Conservation (phyloP, 2,329 filamentous ascomycete genomes). For the Fragosphaeria purpurea region DNA sequence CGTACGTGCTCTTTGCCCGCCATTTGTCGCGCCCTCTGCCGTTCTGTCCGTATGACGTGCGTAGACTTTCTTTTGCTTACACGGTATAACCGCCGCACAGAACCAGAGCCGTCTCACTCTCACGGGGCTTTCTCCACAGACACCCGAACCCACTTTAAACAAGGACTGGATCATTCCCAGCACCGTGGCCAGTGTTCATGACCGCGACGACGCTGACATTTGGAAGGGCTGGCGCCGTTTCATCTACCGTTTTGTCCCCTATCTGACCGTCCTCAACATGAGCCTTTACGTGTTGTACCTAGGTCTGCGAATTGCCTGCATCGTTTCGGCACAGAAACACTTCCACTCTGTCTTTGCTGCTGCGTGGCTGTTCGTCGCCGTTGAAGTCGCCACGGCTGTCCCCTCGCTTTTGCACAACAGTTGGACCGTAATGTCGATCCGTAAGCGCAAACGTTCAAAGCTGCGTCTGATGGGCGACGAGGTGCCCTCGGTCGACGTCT, state of each 20-base stretch:
- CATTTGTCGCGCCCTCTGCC: too few relatives aligned
- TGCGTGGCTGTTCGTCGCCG: constrained; percentile 36
- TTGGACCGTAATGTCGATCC: constrained; percentile 15
- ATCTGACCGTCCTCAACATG: constrained; percentile 31
- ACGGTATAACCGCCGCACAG: constrained; percentile 18
- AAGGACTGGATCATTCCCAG: constrained; percentile 25
- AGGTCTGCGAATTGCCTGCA: constrained; percentile 39
- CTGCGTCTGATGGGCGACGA: constrained; percentile 38
- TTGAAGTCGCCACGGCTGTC: constrained; percentile 14
- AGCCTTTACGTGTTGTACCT: constrained; percentile 40
- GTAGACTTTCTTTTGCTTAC: not conserved
- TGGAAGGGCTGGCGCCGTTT: constrained; percentile 35
- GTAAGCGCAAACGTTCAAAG: constrained; percentile 31
- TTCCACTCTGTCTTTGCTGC: constrained; percentile 31
- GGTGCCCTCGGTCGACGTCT: constrained; percentile 45
- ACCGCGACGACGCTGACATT: constrained; percentile 34
- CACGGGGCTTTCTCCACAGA: constrained; percentile 26
- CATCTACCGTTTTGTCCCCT: constrained; percentile 27
- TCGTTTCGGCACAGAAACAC: constrained; percentile 38
- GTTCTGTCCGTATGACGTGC: too few relatives aligned
- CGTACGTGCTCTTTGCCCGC: not conserved
- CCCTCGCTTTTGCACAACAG: constrained; percentile 14
- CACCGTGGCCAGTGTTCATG: constrained; percentile 29
- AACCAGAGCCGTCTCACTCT: constrained; percentile 33
- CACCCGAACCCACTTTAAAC: constrained; percentile 17